phyloP scores from a whole-genome alignment of 371 early-diverging fungal species.

The Mucor circinelloides region DNA sequence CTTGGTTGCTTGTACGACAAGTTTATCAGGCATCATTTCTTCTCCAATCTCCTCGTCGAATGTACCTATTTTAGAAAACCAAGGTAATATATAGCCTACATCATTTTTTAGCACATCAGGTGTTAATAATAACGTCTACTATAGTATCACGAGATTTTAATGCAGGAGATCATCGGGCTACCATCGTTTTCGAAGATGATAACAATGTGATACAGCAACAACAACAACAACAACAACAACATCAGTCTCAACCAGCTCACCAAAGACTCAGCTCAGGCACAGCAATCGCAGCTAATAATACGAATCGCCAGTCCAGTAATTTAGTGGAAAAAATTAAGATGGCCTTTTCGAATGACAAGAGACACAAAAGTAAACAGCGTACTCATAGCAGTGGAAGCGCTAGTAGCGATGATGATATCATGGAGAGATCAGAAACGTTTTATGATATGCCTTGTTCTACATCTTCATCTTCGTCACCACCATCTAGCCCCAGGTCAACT shows the following conservation, averaged over 20 bases:
- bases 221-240: not conserved
- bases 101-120: not conserved
- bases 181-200: constrained; percentile 7
- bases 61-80: not conserved
- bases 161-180: constrained; percentile 18
- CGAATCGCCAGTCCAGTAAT: constrained; percentile 10
- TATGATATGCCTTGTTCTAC: constrained; percentile 1
- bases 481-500: constrained; percentile 4
- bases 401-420: constrained; percentile 8
- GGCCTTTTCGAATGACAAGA: constrained; percentile 31
- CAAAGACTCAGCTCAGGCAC: not conserved
- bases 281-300: not conserved
- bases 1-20: constrained; percentile 22
- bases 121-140: not conserved
- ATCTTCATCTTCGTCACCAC: constrained; percentile 15
- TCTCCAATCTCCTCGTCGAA: constrained; percentile 5
- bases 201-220: constrained; percentile 3
- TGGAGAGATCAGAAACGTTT: constrained; percentile 6
- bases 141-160: constrained; percentile 1
- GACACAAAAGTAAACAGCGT: constrained; percentile 8
- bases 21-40: constrained; percentile 22
- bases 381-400: not conserved
- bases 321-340: constrained; percentile 44
- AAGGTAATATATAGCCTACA: not conserved
- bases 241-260: not conserved